phyloP scores from a whole-genome alignment of 495 filamentous ascomycete species.

The Lasiosphaeria miniovina region DNA sequence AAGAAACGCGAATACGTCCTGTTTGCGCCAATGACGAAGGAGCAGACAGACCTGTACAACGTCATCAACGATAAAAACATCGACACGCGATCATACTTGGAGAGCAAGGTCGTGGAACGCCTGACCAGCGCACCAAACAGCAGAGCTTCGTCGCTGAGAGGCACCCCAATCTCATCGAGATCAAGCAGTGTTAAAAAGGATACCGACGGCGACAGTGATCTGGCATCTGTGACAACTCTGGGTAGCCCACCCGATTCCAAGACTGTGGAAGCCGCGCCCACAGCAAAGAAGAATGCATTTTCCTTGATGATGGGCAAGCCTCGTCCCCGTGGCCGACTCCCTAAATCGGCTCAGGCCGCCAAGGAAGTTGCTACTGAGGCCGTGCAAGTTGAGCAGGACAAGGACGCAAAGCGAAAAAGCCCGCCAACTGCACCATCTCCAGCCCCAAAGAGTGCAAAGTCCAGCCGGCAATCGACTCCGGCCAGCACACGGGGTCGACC shows the following conservation, averaged over 20 bases:
- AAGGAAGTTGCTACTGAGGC: conserved; percentile 6
- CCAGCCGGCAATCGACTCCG: conserved; percentile 69
- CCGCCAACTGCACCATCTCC: conserved; percentile 32
- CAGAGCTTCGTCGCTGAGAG: conserved; percentile 25
- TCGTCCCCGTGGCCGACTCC: conserved; percentile 19
- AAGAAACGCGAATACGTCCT: conserved; percentile 96
- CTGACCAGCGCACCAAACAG: conserved; percentile 47
- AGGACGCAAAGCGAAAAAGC: conserved; percentile 44
- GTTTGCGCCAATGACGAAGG: conserved; percentile 81
- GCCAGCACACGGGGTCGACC: conserved; percentile 46
- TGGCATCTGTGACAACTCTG: conserved; percentile 4
- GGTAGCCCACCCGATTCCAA: conserved; percentile 19
- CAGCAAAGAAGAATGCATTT: conserved; percentile 42
- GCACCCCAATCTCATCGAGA: conserved; percentile 39
- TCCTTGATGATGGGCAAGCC: conserved; percentile 47
- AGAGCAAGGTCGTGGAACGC: conserved; percentile 77
- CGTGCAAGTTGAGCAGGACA: conserved; percentile 19
- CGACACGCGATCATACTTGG: conserved; percentile 73
- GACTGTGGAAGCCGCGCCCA: conserved; percentile 2
- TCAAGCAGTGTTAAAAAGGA: conserved; percentile 31
- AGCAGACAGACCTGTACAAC: conserved; percentile 87
- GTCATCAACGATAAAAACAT: conserved; percentile 71
- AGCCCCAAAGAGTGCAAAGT: conserved; percentile 65
- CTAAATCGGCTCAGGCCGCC: conserved; percentile 9
- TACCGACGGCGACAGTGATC: conserved; percentile 10